phyloP scores from a whole-genome alignment of 345 rosid species.

The Heritiera littoralis region DNA sequence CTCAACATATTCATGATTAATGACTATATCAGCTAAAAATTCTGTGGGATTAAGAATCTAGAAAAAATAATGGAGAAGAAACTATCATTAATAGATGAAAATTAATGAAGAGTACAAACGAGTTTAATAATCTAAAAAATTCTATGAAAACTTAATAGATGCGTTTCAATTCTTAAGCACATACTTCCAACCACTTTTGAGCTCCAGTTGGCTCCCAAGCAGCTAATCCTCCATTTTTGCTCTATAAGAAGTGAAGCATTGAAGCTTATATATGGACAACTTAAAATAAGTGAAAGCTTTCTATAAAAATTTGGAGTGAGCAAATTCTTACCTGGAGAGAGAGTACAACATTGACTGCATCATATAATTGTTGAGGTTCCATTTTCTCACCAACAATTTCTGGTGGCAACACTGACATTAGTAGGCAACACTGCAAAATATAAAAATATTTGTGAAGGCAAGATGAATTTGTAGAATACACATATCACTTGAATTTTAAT shows the following conservation, averaged over 20 bases:
- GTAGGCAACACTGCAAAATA: conserved; percentile 53
- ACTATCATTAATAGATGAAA: neutral
- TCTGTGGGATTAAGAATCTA: conserved; percentile 60
- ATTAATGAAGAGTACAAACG: conserved; percentile 23
- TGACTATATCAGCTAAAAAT: conserved; percentile 34
- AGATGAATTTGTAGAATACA: neutral
- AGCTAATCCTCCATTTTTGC: conserved; percentile 59
- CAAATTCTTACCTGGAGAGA: conserved; percentile 25
- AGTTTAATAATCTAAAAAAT: neutral
- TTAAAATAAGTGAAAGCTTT: neutral
- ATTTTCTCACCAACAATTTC: conserved; percentile 61
- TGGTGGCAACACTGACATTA: conserved; percentile 69
- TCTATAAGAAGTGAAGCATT: conserved; percentile 30
- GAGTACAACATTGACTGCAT: conserved; percentile 57
- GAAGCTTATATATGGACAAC: neutral
- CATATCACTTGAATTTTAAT: neutral
- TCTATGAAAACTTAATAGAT: neutral
- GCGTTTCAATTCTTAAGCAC: neutral
- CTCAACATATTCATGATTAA: conserved; percentile 38
- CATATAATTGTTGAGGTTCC: conserved; percentile 49
- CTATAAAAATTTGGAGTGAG: conserved; percentile 26
- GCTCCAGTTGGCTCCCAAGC: conserved; percentile 67
- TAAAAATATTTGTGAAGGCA: neutral
- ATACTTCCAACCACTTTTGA: conserved; percentile 49
- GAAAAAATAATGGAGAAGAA: neutral